phyloP scores from a whole-genome alignment of 805 yeast species.

The Cyberlindnera euphorbiiphila region DNA sequence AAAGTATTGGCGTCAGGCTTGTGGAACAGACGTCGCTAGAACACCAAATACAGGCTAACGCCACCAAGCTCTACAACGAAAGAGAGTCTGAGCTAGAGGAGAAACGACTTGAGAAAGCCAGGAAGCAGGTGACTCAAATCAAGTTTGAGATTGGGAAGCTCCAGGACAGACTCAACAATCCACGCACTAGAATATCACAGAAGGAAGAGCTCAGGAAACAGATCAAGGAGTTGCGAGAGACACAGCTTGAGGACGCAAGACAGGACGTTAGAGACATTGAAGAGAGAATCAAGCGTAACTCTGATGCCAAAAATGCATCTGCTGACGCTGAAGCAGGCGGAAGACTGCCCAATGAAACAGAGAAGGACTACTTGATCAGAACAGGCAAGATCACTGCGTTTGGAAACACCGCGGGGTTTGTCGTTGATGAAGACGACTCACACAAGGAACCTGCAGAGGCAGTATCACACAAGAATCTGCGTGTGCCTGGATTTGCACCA shows the following conservation, averaged over 20 bases:
- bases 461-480: constrained; percentile 23
- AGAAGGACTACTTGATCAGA: constrained; percentile 74
- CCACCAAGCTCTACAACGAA: constrained; percentile 54
- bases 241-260: constrained; percentile 50
- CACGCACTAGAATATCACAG: constrained; percentile 62
- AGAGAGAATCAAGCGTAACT: constrained; percentile 38
- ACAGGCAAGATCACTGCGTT: constrained; percentile 95
- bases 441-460: constrained; percentile 9
- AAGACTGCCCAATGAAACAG: constrained; percentile 65
- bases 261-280: constrained; percentile 63
- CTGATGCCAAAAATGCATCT: constrained; percentile 10
- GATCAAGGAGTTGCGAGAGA: constrained; percentile 43
- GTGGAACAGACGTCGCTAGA: constrained; percentile 84
- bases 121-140: constrained; percentile 42
- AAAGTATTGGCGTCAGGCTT: constrained; percentile 45
- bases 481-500: constrained; percentile 23
- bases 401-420: constrained; percentile 63
- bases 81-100: constrained; percentile 72
- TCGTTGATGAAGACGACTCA: constrained; percentile 31
- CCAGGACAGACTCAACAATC: constrained; percentile 43
- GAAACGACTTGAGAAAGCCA: constrained; percentile 69
- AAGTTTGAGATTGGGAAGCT: constrained; percentile 43
- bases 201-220: constrained; percentile 52
- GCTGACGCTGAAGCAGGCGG: constrained; percentile 16
- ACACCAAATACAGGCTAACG: constrained; percentile 61